Conservation (phyloP, 495 filamentous ascomycete species). For the Gamarada debralockiae region DNA sequence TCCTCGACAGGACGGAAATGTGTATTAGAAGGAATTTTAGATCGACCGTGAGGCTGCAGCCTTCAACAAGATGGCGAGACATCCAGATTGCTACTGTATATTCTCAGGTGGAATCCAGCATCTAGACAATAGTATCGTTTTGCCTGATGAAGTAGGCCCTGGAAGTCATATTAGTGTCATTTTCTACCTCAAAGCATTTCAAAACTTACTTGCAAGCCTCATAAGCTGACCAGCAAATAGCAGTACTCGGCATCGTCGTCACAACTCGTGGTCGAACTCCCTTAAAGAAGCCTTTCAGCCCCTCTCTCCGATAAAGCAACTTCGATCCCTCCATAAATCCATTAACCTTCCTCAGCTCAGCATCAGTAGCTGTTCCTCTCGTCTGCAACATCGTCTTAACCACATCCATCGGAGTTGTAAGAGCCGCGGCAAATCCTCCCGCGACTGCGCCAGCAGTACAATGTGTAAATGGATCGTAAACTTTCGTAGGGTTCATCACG, state of each 20-base stretch:
- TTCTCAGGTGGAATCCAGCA: neutral
- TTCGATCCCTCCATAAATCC: conserved; percentile 78
- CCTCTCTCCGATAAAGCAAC: conserved; percentile 81
- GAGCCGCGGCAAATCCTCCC: conserved; percentile 85
- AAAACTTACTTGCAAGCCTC: conserved; percentile 53
- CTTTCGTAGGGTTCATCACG: conserved; percentile 76
- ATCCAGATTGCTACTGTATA: neutral
- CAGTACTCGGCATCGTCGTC: conserved; percentile 96
- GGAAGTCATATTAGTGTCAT: conserved; percentile 17
- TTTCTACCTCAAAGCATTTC: neutral
- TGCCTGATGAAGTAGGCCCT: conserved; percentile 55
- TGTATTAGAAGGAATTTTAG: neutral
- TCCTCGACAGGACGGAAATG: neutral
- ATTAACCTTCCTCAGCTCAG: conserved; percentile 78
- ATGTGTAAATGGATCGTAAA: conserved; percentile 90
- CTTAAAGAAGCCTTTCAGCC: conserved; percentile 83
- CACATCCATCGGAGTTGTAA: conserved; percentile 95
- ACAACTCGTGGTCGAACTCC: conserved; percentile 88
- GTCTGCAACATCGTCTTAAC: conserved; percentile 98
- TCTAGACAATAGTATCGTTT: conserved; percentile 31
- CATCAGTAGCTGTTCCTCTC: conserved; percentile 72
- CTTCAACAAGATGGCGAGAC: neutral
- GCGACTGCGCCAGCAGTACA: conserved; percentile 88
- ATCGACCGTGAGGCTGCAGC: neutral
- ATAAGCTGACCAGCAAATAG: conserved; percentile 90